phyloP scores from a whole-genome alignment of 2,329 filamentous ascomycete genomes.

The Pseudomassariella vexata region DNA sequence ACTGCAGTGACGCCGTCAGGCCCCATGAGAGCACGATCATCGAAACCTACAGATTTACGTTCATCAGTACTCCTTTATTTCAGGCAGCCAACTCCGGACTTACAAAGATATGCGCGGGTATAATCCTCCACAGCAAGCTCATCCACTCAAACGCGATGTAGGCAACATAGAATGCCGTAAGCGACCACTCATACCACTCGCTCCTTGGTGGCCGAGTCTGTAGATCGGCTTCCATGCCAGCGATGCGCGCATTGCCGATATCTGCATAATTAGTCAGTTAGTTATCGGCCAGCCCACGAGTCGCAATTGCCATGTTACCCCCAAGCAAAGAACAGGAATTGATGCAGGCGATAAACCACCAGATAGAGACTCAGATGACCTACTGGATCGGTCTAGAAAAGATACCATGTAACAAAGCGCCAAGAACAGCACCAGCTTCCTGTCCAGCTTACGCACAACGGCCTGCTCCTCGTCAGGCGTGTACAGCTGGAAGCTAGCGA shows the following conservation, averaged over 20 bases:
- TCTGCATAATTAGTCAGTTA: conserved; percentile 29
- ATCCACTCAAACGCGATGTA: conserved; percentile 63
- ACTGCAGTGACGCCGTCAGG: conserved; percentile 68
- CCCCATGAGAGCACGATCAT: conserved; percentile 74
- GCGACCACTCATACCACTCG: conserved; percentile 54
- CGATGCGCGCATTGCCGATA: conserved; percentile 58
- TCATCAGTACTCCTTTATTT: neutral
- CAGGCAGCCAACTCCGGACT: neutral
- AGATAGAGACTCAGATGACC: too few relatives aligned
- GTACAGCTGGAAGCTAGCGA: conserved; percentile 27
- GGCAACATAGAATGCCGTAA: conserved; percentile 56
- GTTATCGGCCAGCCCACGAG: too few relatives aligned
- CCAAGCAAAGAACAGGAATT: conserved; percentile 1
- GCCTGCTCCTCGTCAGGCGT: conserved; percentile 64
- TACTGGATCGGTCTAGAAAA: conserved; percentile 83
- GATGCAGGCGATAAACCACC: neutral
- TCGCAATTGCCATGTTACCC: conserved; percentile 6
- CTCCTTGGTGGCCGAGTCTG: conserved; percentile 39
- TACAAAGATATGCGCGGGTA: conserved; percentile 57
- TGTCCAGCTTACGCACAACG: conserved; percentile 72
- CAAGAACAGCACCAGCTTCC: conserved; percentile 72
- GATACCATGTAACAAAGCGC: conserved; percentile 77
- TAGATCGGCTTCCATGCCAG: conserved; percentile 58
- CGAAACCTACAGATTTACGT: conserved; percentile 11
- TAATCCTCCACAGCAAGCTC: conserved; percentile 53